Percentiles rank a stretch among this genome's conserved stretches.
Evolutionary conservation across 306 rosid species (phyloP).

Genomic region (Cicer judaicum): DNA sequence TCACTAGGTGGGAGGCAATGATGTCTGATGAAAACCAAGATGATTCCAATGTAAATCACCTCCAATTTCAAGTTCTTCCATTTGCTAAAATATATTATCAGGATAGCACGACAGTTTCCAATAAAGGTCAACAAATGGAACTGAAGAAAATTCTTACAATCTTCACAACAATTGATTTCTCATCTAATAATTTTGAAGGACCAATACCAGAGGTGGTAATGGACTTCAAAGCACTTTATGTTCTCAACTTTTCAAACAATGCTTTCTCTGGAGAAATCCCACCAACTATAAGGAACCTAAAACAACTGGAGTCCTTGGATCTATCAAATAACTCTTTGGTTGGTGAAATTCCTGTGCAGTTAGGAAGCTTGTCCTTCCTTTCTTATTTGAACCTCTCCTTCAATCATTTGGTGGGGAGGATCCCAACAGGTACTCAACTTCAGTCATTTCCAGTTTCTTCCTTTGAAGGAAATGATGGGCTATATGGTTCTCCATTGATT

Average conservation of each 20-base stretch:
- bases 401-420: conserved; percentile 48
- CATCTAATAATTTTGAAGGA: conserved; percentile 42
- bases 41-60: not conserved
- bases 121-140: conserved; percentile 24
- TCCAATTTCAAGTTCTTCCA: not conserved
- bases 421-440: conserved; percentile 51
- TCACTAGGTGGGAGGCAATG: conserved; percentile 47
- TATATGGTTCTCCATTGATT: conserved; percentile 47
- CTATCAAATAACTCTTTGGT: conserved; percentile 41
- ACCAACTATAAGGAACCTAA: conserved; percentile 40
- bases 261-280: conserved; percentile 45
- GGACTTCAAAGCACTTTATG: conserved; percentile 14
- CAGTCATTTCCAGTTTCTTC: conserved; percentile 45
- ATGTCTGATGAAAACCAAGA: not conserved
- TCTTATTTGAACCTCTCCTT: conserved; percentile 38
- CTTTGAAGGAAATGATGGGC: conserved; percentile 41
- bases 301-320: conserved; percentile 50
- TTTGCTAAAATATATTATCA: conserved; percentile 32
- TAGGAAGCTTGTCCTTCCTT: conserved; percentile 40
- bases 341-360: conserved; percentile 36
- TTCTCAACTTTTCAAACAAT: conserved; percentile 50
- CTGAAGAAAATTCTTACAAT: conserved; percentile 16
- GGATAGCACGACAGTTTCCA: not conserved
- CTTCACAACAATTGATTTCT: conserved; percentile 46
- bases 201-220: conserved; percentile 42